Conservation (phyloP, 169 alveolate species). For the Babesia microti region DNA sequence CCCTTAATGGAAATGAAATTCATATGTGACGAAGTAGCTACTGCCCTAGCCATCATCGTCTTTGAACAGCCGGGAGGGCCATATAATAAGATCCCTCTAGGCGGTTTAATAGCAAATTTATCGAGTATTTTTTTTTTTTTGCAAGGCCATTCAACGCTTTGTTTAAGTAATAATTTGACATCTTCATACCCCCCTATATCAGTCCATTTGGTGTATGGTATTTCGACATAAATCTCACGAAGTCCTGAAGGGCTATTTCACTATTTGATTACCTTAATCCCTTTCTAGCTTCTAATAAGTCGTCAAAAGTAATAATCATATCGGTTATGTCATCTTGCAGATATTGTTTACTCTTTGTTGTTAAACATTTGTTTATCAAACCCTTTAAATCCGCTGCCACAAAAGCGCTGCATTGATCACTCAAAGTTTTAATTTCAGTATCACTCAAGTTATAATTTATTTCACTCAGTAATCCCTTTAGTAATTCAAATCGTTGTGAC, state of each 20-base stretch:
- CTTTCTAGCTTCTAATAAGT: conserved; percentile 23
- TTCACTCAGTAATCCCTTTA: conserved; percentile 47
- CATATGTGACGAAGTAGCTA: conserved; percentile 94
- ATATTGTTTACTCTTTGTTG: conserved; percentile 21
- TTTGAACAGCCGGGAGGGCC: conserved; percentile 99
- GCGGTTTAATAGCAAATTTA: conserved; percentile 79
- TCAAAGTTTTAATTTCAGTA: conserved; percentile 37
- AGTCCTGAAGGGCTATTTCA: conserved; percentile 58
- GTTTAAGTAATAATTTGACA: conserved; percentile 80
- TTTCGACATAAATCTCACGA: conserved; percentile 72
- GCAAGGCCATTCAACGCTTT: conserved; percentile 96
- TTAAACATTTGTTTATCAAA: conserved; percentile 50
- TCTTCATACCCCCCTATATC: conserved; percentile 98
- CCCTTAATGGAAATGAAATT: conserved; percentile 95
- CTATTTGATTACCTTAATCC: no score
- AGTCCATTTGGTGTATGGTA: conserved; percentile 90
- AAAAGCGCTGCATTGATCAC: conserved; percentile 66
- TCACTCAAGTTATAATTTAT: conserved; percentile 39
- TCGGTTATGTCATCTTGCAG: background rate
- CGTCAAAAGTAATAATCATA: conserved; percentile 15
- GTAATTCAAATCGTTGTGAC: conserved; percentile 75
- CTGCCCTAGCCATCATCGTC: conserved; percentile 98
- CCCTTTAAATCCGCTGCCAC: conserved; percentile 73
- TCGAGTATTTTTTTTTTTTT: conserved; percentile 78
- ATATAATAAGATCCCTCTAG: conserved; percentile 91